Evolutionary conservation across 2,329 filamentous ascomycete species (phyloP), one percentile per base, ranked within the genome.

Genomic region (Orbilia javanica): DNA sequence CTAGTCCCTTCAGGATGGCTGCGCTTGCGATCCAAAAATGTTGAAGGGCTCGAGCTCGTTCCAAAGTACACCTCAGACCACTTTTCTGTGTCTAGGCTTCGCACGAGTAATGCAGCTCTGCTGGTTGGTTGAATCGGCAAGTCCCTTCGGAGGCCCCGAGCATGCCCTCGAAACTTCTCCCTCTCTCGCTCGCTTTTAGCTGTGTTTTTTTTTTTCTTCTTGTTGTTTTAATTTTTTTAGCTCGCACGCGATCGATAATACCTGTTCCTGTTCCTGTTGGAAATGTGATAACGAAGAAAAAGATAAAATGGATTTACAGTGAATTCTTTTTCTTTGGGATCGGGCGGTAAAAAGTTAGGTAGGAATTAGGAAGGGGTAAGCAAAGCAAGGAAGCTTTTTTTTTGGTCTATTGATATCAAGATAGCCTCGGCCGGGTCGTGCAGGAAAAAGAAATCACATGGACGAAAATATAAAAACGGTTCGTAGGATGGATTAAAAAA

Each of bases 31-130:
- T 42, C 62, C 44, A 65, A 63, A 64, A 67, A 66, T 63, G 62
- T 74, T 67, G 72, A 67, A 75, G 53, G 29, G 71, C 57, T 69
- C 72, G 48, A 70, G 66, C 60, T 65, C 29, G 63, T 25, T 65
- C 52, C 50, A 42, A 65, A 70, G 60, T 52, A 77, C 69, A 72
- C 74, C 74, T 78, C 74, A 78, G 74, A 31, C 74, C 74, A 78
- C 74, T 78, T 71, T 77, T 64, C 27, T n/a, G 44, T 29, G 64
- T 64, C 65, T 34, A 55, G 63, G 44, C 65, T 67, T 67, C 73
- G 73, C 50, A 65, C 66, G 73, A 63, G 36, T 46, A 42, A 68
- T 69, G 53, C 64, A 69, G 48, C 50, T 72, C 44, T 44, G 68
- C 57, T 53, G 68, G 68, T 65, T 72, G 57, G 68, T 36, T 72